Evolutionary conservation across 768 basidiomycete genomes (phyloP).

Genomic region (Rossbeevera mucosa): DNA sequence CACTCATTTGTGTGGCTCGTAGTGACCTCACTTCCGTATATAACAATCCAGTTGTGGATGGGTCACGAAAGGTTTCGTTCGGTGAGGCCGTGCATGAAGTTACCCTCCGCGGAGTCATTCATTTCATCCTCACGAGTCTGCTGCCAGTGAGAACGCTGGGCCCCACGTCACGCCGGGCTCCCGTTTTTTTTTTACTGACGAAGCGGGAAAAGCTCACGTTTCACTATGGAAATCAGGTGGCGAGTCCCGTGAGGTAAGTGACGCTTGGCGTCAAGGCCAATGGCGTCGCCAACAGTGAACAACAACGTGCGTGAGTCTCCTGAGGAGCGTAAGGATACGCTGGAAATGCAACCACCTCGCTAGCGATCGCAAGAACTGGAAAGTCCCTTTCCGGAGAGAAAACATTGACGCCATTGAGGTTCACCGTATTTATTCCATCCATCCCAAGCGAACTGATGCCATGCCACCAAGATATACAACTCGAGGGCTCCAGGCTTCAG

Average conservation of each 20-base stretch:
- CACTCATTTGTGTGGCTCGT: conserved; percentile 12
- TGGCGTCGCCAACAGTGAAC: conserved; percentile 43
- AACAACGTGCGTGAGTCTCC: conserved; percentile 14
- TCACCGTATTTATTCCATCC: conserved; percentile 60
- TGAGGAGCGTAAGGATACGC: conserved; percentile 38
- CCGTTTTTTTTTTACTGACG: conserved; percentile 66
- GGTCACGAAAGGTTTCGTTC: conserved; percentile 83
- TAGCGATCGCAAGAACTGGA: conserved; percentile 49
- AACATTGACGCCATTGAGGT: conserved; percentile 59
- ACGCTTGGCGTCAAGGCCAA: conserved; percentile 61
- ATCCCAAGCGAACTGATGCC: too few relatives aligned
- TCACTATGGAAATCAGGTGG: conserved; percentile 66
- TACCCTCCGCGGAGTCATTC: conserved; percentile 37
- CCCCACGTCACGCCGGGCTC: conserved; percentile 45
- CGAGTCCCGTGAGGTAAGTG: conserved; percentile 68
- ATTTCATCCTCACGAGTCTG: conserved; percentile 21
- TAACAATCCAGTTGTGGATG: conserved; percentile 60
- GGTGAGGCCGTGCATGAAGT: conserved; percentile 54
- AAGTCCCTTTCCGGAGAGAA: conserved; percentile 61
- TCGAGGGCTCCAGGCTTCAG: too few relatives aligned
- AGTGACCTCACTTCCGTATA: conserved; percentile 38
- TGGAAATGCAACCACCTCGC: conserved; percentile 85
- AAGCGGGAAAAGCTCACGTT: conserved; percentile 58
- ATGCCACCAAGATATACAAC: too few relatives aligned
- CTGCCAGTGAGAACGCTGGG: conserved; percentile 23